Base-by-base conservation (phyloP, 129 eudicot genomes). In the Chrysanthemum makinoi region DNA sequence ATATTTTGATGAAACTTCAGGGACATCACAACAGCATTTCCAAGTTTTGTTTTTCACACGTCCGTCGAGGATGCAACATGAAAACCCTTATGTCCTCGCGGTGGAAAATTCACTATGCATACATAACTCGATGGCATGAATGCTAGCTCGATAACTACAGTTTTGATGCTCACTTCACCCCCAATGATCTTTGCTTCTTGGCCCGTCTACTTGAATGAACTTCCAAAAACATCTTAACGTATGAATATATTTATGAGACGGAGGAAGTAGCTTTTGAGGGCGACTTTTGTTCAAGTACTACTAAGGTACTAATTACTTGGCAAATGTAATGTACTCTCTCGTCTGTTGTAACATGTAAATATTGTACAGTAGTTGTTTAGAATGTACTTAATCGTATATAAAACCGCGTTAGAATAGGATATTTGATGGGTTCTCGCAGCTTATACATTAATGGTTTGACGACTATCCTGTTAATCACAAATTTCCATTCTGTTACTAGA, bases 41-140 rank as follows among this genome's bases (percentile, higher is more conserved):
- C 98, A 14, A 89, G 98, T 77, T 93, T 93, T 78, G 87, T 93
- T 64, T 89, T 93, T 80, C 82, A 89, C 85, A 85, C 96, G 1
- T 85, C 82, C 59, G 92, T 85, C 14, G 95, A 93, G 77, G 92
- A 93, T 72, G 57, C 83, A 91, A 77, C 70, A 62, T 66, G 75
- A 66, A 57, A 74, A 56, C 68, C 52, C 68, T 55, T 30, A 6
- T 74, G 16, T 33, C n/a, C 47, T 2, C 2, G 4, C 17, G 14
- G 44, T 13, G 18, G 33, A 13, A 65, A 56, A 12, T 28, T 33
- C 10, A 19, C 13, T 48, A 59, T 66, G 60, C 6, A 19, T 28
- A 52, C 6, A 19, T 28, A 39, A 60, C 19, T 43, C 66, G 17
- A 8, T 65, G 59, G 28, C 73, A 43, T 44, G 28, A 18, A 65